A percentile compares a stretch with the other conserved stretches of the same genome.
phyloP scores from a whole-genome alignment of 192 early-diverging fungal species.

The Kickxella alabastrina region DNA sequence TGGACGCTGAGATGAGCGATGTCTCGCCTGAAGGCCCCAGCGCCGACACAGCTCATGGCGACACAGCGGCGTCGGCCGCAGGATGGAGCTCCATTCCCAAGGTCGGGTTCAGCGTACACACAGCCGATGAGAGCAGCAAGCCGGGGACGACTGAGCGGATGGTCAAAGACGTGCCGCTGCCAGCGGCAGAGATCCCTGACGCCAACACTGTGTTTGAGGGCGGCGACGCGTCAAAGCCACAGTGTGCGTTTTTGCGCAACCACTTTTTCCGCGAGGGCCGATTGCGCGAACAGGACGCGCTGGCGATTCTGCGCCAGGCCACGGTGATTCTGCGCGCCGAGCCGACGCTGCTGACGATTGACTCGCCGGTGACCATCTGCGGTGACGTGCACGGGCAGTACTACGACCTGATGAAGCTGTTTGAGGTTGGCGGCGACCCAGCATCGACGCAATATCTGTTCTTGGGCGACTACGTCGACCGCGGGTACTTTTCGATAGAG shows the following conservation, averaged over 20 bases:
- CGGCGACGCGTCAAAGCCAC: constrained; percentile 67
- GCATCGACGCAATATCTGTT: constrained; percentile 86
- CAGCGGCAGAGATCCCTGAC: constrained; percentile 37
- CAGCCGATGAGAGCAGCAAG: constrained; percentile 59
- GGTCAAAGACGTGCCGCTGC: neutral
- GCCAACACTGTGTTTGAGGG: constrained; percentile 63
- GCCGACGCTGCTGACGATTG: constrained; percentile 80
- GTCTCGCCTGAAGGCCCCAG: neutral
- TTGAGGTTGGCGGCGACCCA: constrained; percentile 95
- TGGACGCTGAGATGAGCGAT: constrained; percentile 8
- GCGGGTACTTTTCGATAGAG: constrained; percentile 98
- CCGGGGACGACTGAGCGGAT: neutral
- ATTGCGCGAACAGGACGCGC: constrained; percentile 85
- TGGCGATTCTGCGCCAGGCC: constrained; percentile 79
- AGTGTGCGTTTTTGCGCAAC: constrained; percentile 78
- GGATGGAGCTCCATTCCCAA: constrained; percentile 31
- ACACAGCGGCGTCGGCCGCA: neutral
- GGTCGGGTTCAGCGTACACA: constrained; percentile 79
- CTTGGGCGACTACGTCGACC: too few relatives aligned
- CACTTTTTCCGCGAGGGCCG: constrained; percentile 93
- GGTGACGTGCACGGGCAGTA: constrained; percentile 99
- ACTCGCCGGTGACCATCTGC: constrained; percentile 92
- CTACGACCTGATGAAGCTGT: constrained; percentile 96
- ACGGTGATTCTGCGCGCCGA: constrained; percentile 78
- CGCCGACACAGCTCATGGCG: neutral